These are phyloP conservation scores for Dactylellina sp. DNA, from an alignment of 2,329 filamentous ascomycete genomes.

Conservation along the genomic window DNA sequence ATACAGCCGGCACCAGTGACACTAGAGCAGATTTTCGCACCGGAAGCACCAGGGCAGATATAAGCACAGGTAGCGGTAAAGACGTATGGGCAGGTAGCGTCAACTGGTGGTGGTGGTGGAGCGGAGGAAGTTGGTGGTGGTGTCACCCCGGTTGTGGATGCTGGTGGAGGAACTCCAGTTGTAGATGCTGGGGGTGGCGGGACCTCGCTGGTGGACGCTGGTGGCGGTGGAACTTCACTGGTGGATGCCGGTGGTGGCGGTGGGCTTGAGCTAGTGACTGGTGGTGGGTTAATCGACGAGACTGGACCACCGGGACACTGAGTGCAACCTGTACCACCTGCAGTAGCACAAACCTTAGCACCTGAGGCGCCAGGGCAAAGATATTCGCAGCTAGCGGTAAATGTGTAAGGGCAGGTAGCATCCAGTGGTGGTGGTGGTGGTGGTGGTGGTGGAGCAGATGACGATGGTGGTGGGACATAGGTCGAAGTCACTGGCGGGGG, in stretches of 20 bases:
- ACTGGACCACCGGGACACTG: not conserved
- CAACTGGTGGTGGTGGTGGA: not conserved
- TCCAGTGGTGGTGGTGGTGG: not conserved
- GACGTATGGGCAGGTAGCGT: not conserved
- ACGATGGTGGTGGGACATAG: constrained; percentile 6
- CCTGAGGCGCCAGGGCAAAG: not conserved
- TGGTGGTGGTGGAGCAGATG: constrained; percentile 5
- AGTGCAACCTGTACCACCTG: not conserved
- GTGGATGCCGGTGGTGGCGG: not conserved
- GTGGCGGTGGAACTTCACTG: not conserved
- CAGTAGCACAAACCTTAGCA: not conserved
- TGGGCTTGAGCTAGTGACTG: not conserved
- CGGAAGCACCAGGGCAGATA: not conserved
- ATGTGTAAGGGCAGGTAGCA: not conserved
- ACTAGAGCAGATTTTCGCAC: constrained; percentile 10
- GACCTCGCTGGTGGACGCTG: not conserved
- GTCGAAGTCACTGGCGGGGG: not conserved
- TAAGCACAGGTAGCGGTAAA: constrained; percentile 10
- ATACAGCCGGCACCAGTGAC: not conserved
- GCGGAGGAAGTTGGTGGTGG: not conserved
- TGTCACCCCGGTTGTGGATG: too few species aligned
- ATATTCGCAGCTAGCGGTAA: not conserved
- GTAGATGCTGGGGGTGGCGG: not conserved
- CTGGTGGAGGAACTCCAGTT: not conserved
- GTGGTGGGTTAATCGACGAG: not conserved